Percentiles rank a stretch among this genome's conserved stretches.
phyloP scores from a whole-genome alignment of 2,329 filamentous ascomycete species.

The Sarocladium brachiariae region DNA sequence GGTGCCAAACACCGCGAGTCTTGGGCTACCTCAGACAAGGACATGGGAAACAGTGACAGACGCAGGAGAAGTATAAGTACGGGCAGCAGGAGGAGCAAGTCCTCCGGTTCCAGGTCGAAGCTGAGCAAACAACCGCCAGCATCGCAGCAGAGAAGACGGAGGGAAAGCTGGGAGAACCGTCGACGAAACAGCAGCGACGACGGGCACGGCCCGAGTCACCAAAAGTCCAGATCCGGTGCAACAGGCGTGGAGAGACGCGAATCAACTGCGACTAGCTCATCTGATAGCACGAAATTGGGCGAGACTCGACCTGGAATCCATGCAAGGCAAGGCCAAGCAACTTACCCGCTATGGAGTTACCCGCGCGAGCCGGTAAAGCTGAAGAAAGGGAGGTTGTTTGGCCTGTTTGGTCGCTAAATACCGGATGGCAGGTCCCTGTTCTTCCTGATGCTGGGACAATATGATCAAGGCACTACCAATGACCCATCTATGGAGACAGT shows the following conservation, averaged over 20 bases:
- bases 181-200: background rate
- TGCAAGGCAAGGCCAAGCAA: background rate
- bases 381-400: conserved; percentile 1
- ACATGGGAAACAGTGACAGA: conserved; percentile 11
- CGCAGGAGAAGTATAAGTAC: conserved; percentile 11
- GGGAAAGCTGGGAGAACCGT: background rate
- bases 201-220: background rate
- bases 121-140: background rate
- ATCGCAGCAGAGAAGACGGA: background rate
- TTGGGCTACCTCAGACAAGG: no score
- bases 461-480: no score
- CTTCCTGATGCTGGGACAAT: no score
- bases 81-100: background rate
- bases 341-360: background rate
- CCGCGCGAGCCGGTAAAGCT: background rate
- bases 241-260: conserved; percentile 13
- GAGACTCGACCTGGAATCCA: conserved; percentile 26
- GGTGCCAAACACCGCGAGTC: conserved; percentile 13
- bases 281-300: conserved; percentile 39
- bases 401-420: background rate
- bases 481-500: no score
- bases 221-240: background rate
- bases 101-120: background rate
- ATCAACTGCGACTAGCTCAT: conserved; percentile 30
- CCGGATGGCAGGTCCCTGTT: background rate